These are phyloP conservation scores for Fusarium aywerte DNA, from an alignment of 2,329 filamentous ascomycete genomes.

Conservation along the genomic window DNA sequence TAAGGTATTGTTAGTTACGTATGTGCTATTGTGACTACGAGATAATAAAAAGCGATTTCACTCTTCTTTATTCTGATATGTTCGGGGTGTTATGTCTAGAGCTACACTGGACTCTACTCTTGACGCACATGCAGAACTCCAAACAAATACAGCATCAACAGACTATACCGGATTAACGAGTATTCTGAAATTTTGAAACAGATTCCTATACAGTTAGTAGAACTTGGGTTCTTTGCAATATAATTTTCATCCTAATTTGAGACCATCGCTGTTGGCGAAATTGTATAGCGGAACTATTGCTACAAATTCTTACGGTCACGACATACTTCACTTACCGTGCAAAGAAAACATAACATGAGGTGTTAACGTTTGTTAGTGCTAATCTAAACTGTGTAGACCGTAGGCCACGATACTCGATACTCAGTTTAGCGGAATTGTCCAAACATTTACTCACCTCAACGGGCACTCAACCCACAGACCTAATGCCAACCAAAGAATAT, in stretches of 20 bases:
- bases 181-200: neutral
- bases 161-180: neutral
- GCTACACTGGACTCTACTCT: neutral
- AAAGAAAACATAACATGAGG: neutral
- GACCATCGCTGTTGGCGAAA: neutral
- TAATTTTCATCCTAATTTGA: no score
- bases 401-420: no score
- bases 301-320: neutral
- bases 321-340: neutral
- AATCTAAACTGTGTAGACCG: neutral
- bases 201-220: neutral
- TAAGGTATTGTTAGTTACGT: slow-evolving; percentile 6
- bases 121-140: neutral
- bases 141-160: neutral
- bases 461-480: neutral
- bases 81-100: neutral
- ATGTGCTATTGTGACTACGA: slow-evolving; percentile 12
- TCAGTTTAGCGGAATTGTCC: neutral
- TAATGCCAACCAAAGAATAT: neutral
- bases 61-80: neutral
- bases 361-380: neutral
- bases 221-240: neutral
- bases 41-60: slow-evolving; percentile 32
- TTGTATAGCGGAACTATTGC: neutral
- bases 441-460: slow-evolving; percentile 11